Percentiles rank a stretch among this genome's conserved stretches.
phyloP scores from a whole-genome alignment of 1,284 basidiomycete genomes.

The Ganoderma resinaceum region DNA sequence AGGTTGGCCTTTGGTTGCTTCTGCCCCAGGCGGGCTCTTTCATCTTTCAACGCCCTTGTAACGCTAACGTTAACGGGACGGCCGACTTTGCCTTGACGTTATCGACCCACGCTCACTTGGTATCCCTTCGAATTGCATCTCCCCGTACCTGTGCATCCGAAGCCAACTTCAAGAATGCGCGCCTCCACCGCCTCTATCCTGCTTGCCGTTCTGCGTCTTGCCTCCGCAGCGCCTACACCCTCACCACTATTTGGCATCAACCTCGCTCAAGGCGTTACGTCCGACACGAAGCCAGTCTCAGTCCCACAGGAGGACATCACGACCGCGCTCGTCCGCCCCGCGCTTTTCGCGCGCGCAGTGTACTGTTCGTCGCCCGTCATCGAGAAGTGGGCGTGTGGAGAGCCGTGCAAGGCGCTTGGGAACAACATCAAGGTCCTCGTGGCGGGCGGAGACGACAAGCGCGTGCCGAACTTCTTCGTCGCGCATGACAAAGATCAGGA shows the following conservation, averaged over 20 bases:
- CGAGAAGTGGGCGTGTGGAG: constrained; percentile 46
- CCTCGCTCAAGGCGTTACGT: constrained; percentile 16
- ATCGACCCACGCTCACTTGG: background rate
- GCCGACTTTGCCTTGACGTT: background rate
- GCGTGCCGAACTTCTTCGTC: constrained; percentile 41
- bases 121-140: background rate
- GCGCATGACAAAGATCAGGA: constrained; percentile 47
- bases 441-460: constrained; percentile 61
- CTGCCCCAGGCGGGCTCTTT: background rate
- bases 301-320: constrained; percentile 36
- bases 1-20: constrained; percentile 14
- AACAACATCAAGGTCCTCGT: constrained; percentile 57
- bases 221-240: constrained; percentile 10
- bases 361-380: constrained; percentile 48
- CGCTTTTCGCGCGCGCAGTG: constrained; percentile 47
- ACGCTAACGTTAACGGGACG: background rate
- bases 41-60: background rate
- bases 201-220: constrained; percentile 1
- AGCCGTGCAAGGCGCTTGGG: constrained; percentile 50
- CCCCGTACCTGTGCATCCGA: background rate
- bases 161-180: constrained; percentile 9
- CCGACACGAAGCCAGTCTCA: constrained; percentile 22
- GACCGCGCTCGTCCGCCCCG: constrained; percentile 45
- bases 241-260: constrained; percentile 19
- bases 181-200: constrained; percentile 6